Evolutionary conservation across 2,329 filamentous ascomycete species (phyloP).

Genomic region (Sporothrix pseudoabietina): DNA sequence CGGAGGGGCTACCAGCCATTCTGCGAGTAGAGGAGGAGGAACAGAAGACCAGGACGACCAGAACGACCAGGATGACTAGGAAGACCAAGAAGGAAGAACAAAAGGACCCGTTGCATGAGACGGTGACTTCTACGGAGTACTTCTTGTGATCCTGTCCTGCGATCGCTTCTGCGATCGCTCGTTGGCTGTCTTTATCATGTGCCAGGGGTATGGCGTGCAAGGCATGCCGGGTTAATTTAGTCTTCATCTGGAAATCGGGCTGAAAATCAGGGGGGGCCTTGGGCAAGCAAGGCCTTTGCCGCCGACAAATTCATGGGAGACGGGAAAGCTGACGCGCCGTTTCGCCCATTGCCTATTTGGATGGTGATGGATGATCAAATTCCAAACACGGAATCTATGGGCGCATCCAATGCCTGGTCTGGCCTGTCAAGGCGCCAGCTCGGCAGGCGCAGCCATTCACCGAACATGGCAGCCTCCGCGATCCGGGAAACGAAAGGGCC

Average conservation of each 20-base stretch:
- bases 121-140: not conserved
- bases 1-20: not conserved
- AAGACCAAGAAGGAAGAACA: too few species aligned
- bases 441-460: not conserved
- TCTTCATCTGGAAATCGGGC: not conserved
- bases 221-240: not conserved
- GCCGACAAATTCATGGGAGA: not conserved
- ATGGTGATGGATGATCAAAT: not conserved
- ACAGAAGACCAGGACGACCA: too few species aligned
- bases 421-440: not conserved
- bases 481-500: not conserved
- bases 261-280: not conserved
- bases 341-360: not conserved
- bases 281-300: not conserved
- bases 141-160: not conserved
- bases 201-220: not conserved
- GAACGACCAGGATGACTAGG: too few species aligned
- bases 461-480: conserved; percentile 14
- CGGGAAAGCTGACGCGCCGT: not conserved
- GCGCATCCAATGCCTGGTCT: not conserved
- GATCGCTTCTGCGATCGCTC: not conserved
- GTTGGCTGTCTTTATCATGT: not conserved
- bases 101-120: not conserved
- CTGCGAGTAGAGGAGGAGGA: not conserved
- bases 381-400: not conserved